Percentiles rank a stretch among this genome's conserved stretches.
These are phyloP conservation scores for Arthrobotrys iridis DNA, from an alignment of 2,329 filamentous ascomycete genomes.

Conservation along the genomic window DNA sequence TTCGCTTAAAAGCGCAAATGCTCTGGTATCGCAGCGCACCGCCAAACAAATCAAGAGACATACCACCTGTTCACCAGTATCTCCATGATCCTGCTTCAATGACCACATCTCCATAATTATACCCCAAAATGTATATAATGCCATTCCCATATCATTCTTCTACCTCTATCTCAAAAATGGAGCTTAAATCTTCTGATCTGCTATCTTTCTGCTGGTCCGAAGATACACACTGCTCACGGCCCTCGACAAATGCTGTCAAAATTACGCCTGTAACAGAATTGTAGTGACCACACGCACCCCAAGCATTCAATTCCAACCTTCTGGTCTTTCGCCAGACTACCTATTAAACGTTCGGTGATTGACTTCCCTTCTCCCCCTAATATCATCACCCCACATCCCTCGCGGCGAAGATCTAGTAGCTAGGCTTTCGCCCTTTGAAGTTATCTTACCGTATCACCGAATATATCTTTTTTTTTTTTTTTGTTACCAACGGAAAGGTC, in stretches of 20 bases:
- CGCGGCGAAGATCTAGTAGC: not conserved
- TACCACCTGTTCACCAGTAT: not conserved
- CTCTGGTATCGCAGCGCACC: slow-evolving; percentile 11
- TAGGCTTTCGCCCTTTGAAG: no score
- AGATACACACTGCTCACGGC: slow-evolving; percentile 10
- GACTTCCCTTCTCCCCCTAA: not conserved
- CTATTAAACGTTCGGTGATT: slow-evolving; percentile 5
- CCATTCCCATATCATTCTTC: not conserved
- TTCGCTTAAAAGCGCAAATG: slow-evolving; percentile 50
- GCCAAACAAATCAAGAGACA: slow-evolving; percentile 14
- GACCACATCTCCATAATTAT: not conserved
- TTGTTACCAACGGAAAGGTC: not conserved
- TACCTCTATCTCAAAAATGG: slow-evolving; percentile 12
- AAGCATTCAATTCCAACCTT: slow-evolving; percentile 15
- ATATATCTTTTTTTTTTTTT: not conserved
- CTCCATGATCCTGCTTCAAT: not conserved
- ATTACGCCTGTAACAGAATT: not conserved
- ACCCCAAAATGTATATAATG: not conserved
- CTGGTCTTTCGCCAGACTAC: slow-evolving; percentile 1
- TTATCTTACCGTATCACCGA: not conserved
- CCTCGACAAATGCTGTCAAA: slow-evolving; percentile 41
- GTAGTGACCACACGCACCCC: slow-evolving; percentile 17
- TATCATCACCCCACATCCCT: not conserved
- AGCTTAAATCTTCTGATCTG: not conserved
- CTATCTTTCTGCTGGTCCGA: slow-evolving; percentile 29